Percentiles rank a stretch among this genome's conserved stretches.
phyloP scores from a whole-genome alignment of 148 eudicot genomes.

The Rhododendron vialii region DNA sequence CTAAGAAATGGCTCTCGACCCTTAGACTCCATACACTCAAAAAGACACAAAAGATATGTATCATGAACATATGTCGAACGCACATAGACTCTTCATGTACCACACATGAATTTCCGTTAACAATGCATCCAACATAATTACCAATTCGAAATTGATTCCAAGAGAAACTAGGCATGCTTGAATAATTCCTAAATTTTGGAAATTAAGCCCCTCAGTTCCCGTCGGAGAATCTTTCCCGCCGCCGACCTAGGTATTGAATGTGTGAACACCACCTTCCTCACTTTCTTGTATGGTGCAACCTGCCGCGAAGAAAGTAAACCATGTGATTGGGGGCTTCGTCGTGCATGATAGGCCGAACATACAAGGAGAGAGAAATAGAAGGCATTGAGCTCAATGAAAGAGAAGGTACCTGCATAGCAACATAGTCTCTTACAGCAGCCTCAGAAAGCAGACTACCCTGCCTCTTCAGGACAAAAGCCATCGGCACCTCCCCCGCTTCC shows the following conservation, averaged over 20 bases:
- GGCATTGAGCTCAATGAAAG: not conserved
- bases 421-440: constrained; percentile 46
- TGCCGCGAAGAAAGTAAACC: constrained; percentile 21
- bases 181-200: constrained; percentile 36
- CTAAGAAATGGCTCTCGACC: not conserved
- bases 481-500: constrained; percentile 80
- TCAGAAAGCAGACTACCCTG: constrained; percentile 47
- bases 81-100: no score
- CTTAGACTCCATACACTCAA: not conserved
- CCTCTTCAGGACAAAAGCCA: constrained; percentile 71
- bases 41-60: no score
- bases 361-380: not conserved
- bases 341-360: not conserved
- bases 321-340: not conserved
- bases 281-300: constrained; percentile 87
- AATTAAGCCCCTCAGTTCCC: constrained; percentile 33
- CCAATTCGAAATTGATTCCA: not conserved
- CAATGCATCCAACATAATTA: not conserved
- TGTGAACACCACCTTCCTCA: constrained; percentile 52
- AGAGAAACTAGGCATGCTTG: not conserved
- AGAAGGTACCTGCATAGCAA: constrained; percentile 57
- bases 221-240: constrained; percentile 56
- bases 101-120: not conserved
- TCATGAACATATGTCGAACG: no score
- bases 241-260: constrained; percentile 47